A percentile compares a stretch with the other conserved stretches of the same genome.
These are phyloP conservation scores for Neotropicomus parvogracilis DNA, from an alignment of 1,284 basidiomycete genomes.

Conservation along the genomic window DNA sequence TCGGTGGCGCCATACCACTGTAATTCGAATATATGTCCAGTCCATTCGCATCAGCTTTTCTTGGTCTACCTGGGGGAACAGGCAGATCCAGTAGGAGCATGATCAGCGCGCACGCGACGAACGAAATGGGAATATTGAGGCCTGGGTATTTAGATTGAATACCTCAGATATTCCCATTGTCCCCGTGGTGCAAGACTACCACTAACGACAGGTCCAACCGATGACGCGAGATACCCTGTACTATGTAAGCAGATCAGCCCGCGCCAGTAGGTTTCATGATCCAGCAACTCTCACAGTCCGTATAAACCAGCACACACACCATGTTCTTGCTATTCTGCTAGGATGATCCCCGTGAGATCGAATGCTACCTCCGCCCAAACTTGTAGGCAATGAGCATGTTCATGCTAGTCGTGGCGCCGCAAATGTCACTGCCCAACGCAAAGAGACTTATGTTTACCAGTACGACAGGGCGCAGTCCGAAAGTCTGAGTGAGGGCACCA, in stretches of 20 bases:
- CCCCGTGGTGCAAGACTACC: constrained; percentile 36
- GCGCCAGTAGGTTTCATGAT: not conserved
- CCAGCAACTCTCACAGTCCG: not conserved
- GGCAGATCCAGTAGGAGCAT: too few species aligned
- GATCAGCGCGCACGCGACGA: too few species aligned
- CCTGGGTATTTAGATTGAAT: too few species aligned
- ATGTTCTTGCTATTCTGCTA: constrained; percentile 5
- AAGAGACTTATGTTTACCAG: constrained; percentile 2
- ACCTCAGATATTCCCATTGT: constrained; percentile 40
- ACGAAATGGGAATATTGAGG: too few species aligned
- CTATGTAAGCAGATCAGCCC: not conserved
- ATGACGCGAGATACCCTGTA: constrained; percentile 15
- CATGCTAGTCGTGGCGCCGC: constrained; percentile 1
- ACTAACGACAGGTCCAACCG: constrained; percentile 36
- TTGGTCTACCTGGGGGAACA: too few species aligned
- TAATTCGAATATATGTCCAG: too few species aligned
- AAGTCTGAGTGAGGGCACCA: constrained; percentile 3
- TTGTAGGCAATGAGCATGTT: constrained; percentile 4
- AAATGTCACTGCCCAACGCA: constrained; percentile 6
- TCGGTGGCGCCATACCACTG: too few species aligned
- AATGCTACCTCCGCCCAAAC: constrained; percentile 4
- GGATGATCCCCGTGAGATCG: constrained; percentile 5
- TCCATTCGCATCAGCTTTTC: too few species aligned
- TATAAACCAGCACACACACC: not conserved
- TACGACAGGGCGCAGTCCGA: constrained; percentile 1